Conservation (phyloP, 768 basidiomycete species). For the Phylloporus rhodoxanthus region DNA sequence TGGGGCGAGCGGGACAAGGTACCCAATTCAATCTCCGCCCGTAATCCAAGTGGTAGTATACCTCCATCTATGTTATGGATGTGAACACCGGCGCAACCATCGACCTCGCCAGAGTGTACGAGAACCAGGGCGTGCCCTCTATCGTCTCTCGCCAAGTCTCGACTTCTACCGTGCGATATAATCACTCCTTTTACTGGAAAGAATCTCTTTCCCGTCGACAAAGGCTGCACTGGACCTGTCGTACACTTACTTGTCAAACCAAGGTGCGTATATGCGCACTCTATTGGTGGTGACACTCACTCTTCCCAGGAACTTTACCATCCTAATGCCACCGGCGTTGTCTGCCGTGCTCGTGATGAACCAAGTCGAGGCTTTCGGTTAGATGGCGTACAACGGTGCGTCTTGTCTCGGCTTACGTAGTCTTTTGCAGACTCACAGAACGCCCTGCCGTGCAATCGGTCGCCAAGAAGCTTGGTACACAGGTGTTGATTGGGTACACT, state of each 20-base stretch:
- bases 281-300: neutral
- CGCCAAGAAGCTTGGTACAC: too few relatives aligned
- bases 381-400: too few relatives aligned
- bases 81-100: too few relatives aligned
- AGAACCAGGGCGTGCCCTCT: too few relatives aligned
- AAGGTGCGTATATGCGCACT: constrained; percentile 39
- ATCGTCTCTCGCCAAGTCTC: too few relatives aligned
- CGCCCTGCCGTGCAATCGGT: constrained; percentile 55
- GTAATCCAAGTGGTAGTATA: too few relatives aligned
- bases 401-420: neutral
- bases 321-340: constrained; percentile 59
- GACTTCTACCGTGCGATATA: neutral
- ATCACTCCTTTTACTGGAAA: constrained; percentile 9
- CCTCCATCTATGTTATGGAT: too few relatives aligned
- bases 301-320: constrained; percentile 62
- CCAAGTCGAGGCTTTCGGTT: constrained; percentile 82
- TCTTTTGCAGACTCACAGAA: constrained; percentile 39
- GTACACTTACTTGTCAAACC: too few relatives aligned
- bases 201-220: constrained; percentile 48
- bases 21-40: constrained; percentile 26
- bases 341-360: constrained; percentile 40
- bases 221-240: constrained; percentile 53
- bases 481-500: constrained; percentile 31
- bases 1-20: constrained; percentile 31
- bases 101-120: too few relatives aligned